Conservation (phyloP, 768 basidiomycete species). For the Podaxis mareebaensis region DNA sequence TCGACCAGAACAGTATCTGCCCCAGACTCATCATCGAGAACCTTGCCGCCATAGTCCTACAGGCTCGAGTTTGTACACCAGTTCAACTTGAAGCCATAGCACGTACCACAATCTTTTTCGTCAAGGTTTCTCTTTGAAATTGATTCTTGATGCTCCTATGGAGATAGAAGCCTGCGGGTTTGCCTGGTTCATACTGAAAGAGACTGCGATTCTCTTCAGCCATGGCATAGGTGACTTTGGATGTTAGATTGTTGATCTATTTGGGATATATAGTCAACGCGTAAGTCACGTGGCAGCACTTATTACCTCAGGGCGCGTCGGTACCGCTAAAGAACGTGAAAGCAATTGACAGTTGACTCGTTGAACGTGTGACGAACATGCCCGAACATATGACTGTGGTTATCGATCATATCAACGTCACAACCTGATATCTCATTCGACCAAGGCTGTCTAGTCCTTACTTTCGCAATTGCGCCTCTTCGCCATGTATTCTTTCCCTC, state of each 20-base stretch:
- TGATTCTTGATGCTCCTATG: constrained; percentile 31
- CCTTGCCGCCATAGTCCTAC: constrained; percentile 31
- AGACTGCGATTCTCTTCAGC: constrained; percentile 9
- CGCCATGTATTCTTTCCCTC: too few species aligned
- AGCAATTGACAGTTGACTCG: too few species aligned
- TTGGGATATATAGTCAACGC: background rate
- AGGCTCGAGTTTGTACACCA: background rate
- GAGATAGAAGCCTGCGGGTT: constrained; percentile 33
- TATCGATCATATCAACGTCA: too few species aligned
- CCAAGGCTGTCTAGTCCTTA: too few species aligned
- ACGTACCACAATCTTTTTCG: constrained; percentile 35
- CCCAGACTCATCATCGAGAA: constrained; percentile 19
- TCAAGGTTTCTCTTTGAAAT: constrained; percentile 22
- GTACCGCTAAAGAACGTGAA: too few species aligned
- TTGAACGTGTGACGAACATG: too few species aligned
- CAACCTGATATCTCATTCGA: too few species aligned
- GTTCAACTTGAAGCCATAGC: background rate
- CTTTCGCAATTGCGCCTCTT: too few species aligned
- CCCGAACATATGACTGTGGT: too few species aligned
- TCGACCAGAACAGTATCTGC: constrained; percentile 29
- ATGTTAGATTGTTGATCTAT: background rate
- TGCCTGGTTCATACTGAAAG: constrained; percentile 26
- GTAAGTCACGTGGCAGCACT: constrained; percentile 4
- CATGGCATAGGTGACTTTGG: background rate
- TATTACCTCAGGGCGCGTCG: too few species aligned